Percentiles rank a stretch among this genome's conserved stretches.
phyloP scores from a whole-genome alignment of 108 stramenopile species.

The Skeletonema costatum region DNA sequence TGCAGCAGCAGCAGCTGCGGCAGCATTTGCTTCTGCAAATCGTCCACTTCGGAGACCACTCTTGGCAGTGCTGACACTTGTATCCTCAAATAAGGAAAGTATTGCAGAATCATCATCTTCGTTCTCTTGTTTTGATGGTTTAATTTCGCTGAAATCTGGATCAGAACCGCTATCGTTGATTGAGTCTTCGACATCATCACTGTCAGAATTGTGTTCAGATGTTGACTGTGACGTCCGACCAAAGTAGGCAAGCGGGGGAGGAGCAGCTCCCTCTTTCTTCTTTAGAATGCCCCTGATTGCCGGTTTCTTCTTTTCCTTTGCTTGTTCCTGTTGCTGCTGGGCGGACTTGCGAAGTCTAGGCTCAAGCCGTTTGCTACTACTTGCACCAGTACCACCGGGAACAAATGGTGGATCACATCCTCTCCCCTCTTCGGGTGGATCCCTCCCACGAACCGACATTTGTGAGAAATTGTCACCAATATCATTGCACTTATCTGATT shows the following conservation, averaged over 20 bases:
- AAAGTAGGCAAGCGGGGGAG: constrained; percentile 24
- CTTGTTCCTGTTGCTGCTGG: not conserved
- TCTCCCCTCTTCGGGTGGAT: constrained; percentile 16
- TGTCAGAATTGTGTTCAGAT: not conserved
- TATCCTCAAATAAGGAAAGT: not conserved
- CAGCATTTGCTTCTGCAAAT: constrained; percentile 12
- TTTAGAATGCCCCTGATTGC: constrained; percentile 21
- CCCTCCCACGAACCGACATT: constrained; percentile 10
- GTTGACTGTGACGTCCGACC: not conserved
- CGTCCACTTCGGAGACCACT: constrained; percentile 32
- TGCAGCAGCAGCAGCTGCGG: not conserved
- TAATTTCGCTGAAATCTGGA: constrained; percentile 32
- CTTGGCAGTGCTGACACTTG: constrained; percentile 7
- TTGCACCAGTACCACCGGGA: not conserved
- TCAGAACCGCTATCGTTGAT: constrained; percentile 23
- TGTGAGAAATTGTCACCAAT: constrained; percentile 2
- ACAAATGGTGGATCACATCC: constrained; percentile 26
- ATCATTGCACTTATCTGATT: not conserved
- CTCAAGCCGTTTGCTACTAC: not conserved
- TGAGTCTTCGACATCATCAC: not conserved
- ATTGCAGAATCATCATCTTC: not conserved
- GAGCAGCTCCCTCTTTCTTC: constrained; percentile 15
- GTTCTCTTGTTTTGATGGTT: not conserved
- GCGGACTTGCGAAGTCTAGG: not conserved
- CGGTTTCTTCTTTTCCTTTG: constrained; percentile 8